Evolutionary conservation across 169 alveolate genomes (phyloP).

Genomic region (Eimeria tenella): DNA sequence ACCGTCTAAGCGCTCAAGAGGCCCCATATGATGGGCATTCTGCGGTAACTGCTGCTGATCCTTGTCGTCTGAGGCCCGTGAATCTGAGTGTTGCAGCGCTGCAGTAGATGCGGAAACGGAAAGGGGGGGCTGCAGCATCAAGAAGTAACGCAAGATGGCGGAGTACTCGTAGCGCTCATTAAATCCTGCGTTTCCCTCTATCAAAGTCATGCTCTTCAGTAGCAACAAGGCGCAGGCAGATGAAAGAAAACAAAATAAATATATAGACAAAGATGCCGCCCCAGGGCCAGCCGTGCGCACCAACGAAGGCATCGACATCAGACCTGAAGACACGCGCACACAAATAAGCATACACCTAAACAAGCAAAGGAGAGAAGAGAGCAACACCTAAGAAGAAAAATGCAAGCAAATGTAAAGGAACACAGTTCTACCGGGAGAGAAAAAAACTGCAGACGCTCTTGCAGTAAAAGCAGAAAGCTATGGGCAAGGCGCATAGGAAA

Average conservation of each 20-base stretch:
- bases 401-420: too few relatives aligned
- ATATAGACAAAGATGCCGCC: slow-evolving; percentile 19
- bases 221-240: slow-evolving; percentile 47
- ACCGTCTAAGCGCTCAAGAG: not conserved
- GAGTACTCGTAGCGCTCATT: slow-evolving; percentile 69
- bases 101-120: not conserved
- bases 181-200: slow-evolving; percentile 41
- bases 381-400: not conserved
- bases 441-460: not conserved
- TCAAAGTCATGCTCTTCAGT: slow-evolving; percentile 47
- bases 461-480: not conserved
- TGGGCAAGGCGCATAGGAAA: too few relatives aligned
- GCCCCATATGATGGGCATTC: not conserved
- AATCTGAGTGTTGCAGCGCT: not conserved
- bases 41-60: not conserved
- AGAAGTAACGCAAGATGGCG: slow-evolving; percentile 56
- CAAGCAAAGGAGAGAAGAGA: too few relatives aligned
- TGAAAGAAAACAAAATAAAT: slow-evolving; percentile 32
- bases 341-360: not conserved
- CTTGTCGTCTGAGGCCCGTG: not conserved
- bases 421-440: not conserved
- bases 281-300: slow-evolving; percentile 22
- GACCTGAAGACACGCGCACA: slow-evolving; percentile 11
- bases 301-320: slow-evolving; percentile 58
- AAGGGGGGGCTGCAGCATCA: slow-evolving; percentile 1